Conservation (phyloP, 257 asterid species). For the Nicotiana benthamiana region DNA sequence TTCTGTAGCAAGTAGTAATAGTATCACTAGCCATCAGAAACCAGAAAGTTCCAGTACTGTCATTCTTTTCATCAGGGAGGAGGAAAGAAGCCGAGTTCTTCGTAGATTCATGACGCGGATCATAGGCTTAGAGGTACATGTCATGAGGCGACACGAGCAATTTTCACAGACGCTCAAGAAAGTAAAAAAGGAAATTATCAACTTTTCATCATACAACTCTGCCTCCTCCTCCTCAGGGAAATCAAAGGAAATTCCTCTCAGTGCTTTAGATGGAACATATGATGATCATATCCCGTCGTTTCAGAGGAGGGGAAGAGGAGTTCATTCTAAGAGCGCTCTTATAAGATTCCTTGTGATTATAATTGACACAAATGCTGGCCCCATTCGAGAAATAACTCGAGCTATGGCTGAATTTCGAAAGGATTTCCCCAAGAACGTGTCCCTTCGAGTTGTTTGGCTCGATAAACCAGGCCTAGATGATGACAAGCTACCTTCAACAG, state of each 20-base stretch:
- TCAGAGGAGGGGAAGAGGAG: constrained; percentile 4
- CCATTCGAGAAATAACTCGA: constrained; percentile 29
- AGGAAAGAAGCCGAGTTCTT: constrained; percentile 36
- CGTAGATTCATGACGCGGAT: constrained; percentile 43
- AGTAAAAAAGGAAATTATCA: constrained; percentile 21
- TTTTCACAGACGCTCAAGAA: constrained; percentile 36
- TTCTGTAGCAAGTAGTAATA: constrained; percentile 13
- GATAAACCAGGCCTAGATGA: constrained; percentile 31
- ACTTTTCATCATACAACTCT: background rate
- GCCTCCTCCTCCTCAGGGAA: constrained; percentile 7
- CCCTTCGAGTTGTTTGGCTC: constrained; percentile 54
- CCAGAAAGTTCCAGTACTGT: constrained; percentile 36
- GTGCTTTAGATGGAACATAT: constrained; percentile 39
- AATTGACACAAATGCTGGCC: constrained; percentile 41
- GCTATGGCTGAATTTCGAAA: constrained; percentile 54
- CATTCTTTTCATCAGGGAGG: constrained; percentile 41
- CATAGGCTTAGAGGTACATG: constrained; percentile 42
- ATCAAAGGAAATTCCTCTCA: constrained; percentile 40
- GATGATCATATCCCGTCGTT: background rate
- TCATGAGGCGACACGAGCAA: constrained; percentile 34
- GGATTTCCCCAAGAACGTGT: constrained; percentile 22
- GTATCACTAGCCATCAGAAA: constrained; percentile 19
- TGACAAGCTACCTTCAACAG: constrained; percentile 40
- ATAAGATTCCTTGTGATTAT: constrained; percentile 33
- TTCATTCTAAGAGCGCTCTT: background rate